Conservation (phyloP, 257 asterid species). For the Leptodermis oblonga region DNA sequence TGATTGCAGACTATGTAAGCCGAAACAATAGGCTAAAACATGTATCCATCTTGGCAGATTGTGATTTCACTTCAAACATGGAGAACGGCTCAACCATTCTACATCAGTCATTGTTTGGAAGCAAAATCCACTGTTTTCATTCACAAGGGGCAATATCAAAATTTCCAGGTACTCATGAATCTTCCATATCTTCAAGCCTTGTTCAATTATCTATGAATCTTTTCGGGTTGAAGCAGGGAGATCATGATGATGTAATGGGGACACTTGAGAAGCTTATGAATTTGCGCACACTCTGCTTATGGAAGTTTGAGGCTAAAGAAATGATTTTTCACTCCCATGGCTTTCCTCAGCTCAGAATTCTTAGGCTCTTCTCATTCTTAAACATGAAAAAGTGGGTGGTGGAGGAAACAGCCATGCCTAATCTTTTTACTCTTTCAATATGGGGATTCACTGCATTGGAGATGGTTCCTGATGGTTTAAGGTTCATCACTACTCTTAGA, state of each 20-base stretch:
- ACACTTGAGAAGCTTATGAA: constrained; percentile 13
- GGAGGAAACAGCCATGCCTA: constrained; percentile 21
- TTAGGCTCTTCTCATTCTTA: constrained; percentile 22
- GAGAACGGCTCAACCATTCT: background rate
- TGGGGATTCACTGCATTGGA: constrained; percentile 6
- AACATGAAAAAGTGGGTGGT: constrained; percentile 12
- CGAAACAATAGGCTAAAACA: background rate
- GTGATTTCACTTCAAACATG: constrained; percentile 8
- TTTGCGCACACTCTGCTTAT: constrained; percentile 21
- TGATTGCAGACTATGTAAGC: background rate
- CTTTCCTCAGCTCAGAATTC: constrained; percentile 22
- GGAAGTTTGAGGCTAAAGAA: constrained; percentile 4
- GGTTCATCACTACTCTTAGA: background rate
- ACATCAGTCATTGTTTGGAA: background rate
- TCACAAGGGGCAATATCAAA: background rate
- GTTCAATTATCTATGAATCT: constrained; percentile 16
- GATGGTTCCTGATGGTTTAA: constrained; percentile 11
- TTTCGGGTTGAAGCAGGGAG: constrained; percentile 13
- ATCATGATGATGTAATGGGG: constrained; percentile 21
- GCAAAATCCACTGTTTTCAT: background rate
- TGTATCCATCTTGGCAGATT: background rate
- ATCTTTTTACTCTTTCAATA: constrained; percentile 18
- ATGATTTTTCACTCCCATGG: background rate
- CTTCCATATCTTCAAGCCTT: background rate
- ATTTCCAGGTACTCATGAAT: background rate